Base-by-base conservation (phyloP, 139 green algal genomes). In the Chlorella sp. region DNA sequence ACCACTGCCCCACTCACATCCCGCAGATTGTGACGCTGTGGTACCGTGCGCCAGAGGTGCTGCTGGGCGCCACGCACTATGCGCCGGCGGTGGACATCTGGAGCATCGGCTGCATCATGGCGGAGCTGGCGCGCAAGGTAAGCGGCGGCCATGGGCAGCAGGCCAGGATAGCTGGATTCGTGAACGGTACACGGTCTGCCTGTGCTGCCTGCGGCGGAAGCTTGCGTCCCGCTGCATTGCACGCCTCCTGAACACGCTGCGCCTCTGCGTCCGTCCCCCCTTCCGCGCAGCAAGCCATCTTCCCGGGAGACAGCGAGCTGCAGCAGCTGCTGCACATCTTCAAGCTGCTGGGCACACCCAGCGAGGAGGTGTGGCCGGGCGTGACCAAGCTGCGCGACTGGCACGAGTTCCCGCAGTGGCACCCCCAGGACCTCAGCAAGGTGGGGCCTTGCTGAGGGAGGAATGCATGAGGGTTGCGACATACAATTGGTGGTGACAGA, bases 31-130 rank as follows among this genome's bases (percentile, higher is more conserved):
- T 99, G 18, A 99, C 97, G 17, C 89, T 99, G 81, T 99, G 98
- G 97, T 99, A 99, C 91, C 90, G 98, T 7, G 98, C 98, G 7
- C 98, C 98, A 16, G 98, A 99, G 92, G 97, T 99, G 47, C 90
- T 99, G 81, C 92, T 99, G 71, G 98, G 98, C 4, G 91, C 92
- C 16, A 97, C 96, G 28, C 94, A 98, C 90, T 99, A 99, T 86
- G 95, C 95, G 9, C 97, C 94, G 11, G 93, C 97, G 0, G 98
- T 99, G 32, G 98, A 99, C 90, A 98, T 99, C 84, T 99, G 98
- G 98, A 97, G 92, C 72, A 93, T 98, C 25, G 98, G 95, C 65
- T 99, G 98, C 95, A 99, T 99, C 75, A 97, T 99, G 89, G 96
- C 97, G 17, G 94, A 98, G 93, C 88, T 98, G 80, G 92, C 74